These are phyloP conservation scores for Penicillium corylophilum DNA, from an alignment of 2,329 filamentous ascomycete species.

Conservation along the genomic window DNA sequence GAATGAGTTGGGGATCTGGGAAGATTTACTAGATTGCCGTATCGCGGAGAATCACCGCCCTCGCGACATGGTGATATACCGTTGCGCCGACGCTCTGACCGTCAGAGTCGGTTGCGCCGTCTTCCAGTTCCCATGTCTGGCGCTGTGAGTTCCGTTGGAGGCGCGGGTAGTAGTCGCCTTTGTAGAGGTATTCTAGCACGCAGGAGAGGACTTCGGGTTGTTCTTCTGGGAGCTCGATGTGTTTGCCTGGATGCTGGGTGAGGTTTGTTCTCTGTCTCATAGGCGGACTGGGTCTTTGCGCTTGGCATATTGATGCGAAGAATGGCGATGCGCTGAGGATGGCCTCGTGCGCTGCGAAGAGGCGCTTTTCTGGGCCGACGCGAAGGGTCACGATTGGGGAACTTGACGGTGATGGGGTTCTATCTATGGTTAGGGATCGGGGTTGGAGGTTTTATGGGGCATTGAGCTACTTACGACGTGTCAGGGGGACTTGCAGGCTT, in stretches of 20 bases:
- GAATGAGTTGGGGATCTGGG: not conserved
- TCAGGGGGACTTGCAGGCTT: constrained; percentile 34
- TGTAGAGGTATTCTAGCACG: constrained; percentile 87
- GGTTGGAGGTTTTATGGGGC: not conserved
- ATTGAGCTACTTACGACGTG: constrained; percentile 31
- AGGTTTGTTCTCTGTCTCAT: constrained; percentile 6
- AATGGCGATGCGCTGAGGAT: constrained; percentile 75
- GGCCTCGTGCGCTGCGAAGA: constrained; percentile 90
- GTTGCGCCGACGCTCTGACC: constrained; percentile 59
- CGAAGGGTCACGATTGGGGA: constrained; percentile 76
- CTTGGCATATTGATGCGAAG: constrained; percentile 65
- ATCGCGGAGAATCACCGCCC: constrained; percentile 75
- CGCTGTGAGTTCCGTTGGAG: constrained; percentile 78
- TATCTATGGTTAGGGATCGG: constrained; percentile 27
- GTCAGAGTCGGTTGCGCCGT: constrained; percentile 43
- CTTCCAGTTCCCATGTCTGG: constrained; percentile 80
- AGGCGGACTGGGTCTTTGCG: constrained; percentile 45
- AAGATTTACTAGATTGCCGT: constrained; percentile 72
- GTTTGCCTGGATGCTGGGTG: constrained; percentile 53
- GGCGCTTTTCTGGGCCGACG: constrained; percentile 75
- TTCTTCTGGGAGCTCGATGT: constrained; percentile 78
- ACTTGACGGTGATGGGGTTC: constrained; percentile 55
- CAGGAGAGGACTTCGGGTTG: constrained; percentile 89
- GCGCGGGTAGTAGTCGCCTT: constrained; percentile 87
- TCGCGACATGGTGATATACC: constrained; percentile 64